Evolutionary conservation across 441 rosid species (phyloP), one percentile per base, ranked within the genome.

Genomic region (Melastoma candidum): DNA sequence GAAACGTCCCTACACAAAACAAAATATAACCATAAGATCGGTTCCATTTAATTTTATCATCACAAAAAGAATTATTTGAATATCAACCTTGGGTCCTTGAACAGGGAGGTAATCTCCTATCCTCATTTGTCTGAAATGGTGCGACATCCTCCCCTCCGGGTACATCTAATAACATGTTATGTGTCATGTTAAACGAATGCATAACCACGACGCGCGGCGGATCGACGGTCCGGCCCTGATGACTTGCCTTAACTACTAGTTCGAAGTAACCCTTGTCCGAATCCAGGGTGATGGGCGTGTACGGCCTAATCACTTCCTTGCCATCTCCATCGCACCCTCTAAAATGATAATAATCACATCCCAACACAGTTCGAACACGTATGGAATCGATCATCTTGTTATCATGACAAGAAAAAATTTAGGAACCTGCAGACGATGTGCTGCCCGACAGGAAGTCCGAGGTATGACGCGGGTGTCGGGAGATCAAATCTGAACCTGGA

Each of bases 61-160:
- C 24, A 53, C 8, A 0, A 0, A 48, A 45, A 2, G 4, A 7
- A 3, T 9, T 4, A 43, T 11, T 10, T 39, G 47, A 11, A 11
- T 14, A 17, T 14, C 7, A 46, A 60, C 65, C 70, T 24, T 51
- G 1, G 65, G 57, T 32, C 65, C 70, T 46, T 51, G 53, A 10
- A 66, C 60, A 10, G 61, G 47, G 0, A 66, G 46, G 39, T 27
- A 36, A 51, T 60, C 70, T 24, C 65, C 60, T 29, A 17, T 45
- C 1, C 49, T 48, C 61, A 66, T 54, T 43, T 55, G 53, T 41
- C 70, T 46, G 53, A 66, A 55, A 36, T 66, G 69, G 60, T 55
- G 65, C 11, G 69, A 59, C 69, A 60, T 60, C 48, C 57, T 55
- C 45, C 69, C 69, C 44, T 54, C 46, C 14, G 69, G 57, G 14